Conservation (phyloP, 2,329 filamentous ascomycete genomes). For the Zelopaecilomyces penicillatus region DNA sequence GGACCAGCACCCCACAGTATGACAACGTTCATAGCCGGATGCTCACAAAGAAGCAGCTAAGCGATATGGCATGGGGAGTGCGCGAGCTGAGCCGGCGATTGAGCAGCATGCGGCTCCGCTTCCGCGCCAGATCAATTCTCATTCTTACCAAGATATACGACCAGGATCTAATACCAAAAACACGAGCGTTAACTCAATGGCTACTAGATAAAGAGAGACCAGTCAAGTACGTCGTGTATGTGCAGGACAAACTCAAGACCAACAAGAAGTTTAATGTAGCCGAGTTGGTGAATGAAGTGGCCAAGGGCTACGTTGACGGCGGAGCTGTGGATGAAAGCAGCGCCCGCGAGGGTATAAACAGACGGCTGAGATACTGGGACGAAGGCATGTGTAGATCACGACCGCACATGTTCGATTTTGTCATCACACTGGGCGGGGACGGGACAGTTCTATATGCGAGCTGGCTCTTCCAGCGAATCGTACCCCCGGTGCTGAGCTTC, state of each 20-base stretch:
- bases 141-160: conserved; percentile 91
- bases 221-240: conserved; percentile 67
- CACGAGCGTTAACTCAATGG: conserved; percentile 72
- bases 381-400: conserved; percentile 65
- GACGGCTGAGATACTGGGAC: conserved; percentile 73
- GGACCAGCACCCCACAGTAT: conserved; percentile 11
- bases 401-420: conserved; percentile 88
- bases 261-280: conserved; percentile 65
- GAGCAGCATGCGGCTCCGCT: conserved; percentile 71
- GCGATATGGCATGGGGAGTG: conserved; percentile 95
- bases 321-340: conserved; percentile 24
- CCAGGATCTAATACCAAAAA: conserved; percentile 65
- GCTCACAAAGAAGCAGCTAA: conserved; percentile 87
- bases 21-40: conserved; percentile 54
- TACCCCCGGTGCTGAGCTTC: conserved; percentile 89
- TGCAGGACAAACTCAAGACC: conserved; percentile 66
- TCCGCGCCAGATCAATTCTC: conserved; percentile 77
- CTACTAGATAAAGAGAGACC: conserved; percentile 63
- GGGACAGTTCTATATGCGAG: conserved; percentile 95
- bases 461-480: conserved; percentile 93
- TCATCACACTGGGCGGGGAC: conserved; percentile 85
- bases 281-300: conserved; percentile 58
- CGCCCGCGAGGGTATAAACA: conserved; percentile 28
- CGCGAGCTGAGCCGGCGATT: conserved; percentile 81
- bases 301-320: conserved; percentile 31